Conservation (phyloP, 1,284 basidiomycete genomes). For the Pyrrhoderma lamaoense region DNA sequence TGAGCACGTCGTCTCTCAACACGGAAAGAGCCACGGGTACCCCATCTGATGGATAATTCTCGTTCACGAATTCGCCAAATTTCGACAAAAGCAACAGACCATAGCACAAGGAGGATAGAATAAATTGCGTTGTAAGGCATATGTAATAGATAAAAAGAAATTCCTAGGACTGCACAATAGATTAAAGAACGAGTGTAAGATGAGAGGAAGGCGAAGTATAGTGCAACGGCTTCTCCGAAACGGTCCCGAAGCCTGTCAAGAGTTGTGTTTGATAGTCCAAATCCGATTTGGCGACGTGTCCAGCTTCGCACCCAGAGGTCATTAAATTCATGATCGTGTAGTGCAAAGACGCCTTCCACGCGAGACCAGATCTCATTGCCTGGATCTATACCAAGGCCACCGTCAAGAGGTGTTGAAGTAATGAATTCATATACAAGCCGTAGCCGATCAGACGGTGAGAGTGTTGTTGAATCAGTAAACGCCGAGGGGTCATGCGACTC, state of each 20-base stretch:
- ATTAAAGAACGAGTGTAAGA: conserved; percentile 75
- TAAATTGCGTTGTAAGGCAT: conserved; percentile 74
- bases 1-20: conserved; percentile 73
- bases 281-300: conserved; percentile 53
- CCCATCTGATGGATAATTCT: conserved; percentile 73
- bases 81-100: conserved; percentile 83
- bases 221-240: conserved; percentile 84
- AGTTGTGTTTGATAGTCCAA: conserved; percentile 38
- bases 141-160: conserved; percentile 55
- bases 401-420: conserved; percentile 60
- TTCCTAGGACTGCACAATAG: conserved; percentile 58
- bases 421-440: conserved; percentile 76
- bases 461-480: conserved; percentile 30
- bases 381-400: conserved; percentile 75
- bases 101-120: conserved; percentile 67
- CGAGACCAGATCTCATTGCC: conserved; percentile 66
- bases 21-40: conserved; percentile 66
- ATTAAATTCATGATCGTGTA: conserved; percentile 82
- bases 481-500: conserved; percentile 33
- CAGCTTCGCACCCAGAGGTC: conserved; percentile 63
- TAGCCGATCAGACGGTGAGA: conserved; percentile 67
- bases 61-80: conserved; percentile 84
- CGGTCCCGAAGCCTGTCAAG: conserved; percentile 56
- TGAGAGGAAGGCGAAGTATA: conserved; percentile 86
- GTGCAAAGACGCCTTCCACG: conserved; percentile 69